Evolutionary conservation across 352 stramenopile species (phyloP), one percentile per base, ranked within the genome.

Genomic region (Pythium phragmiticola): DNA sequence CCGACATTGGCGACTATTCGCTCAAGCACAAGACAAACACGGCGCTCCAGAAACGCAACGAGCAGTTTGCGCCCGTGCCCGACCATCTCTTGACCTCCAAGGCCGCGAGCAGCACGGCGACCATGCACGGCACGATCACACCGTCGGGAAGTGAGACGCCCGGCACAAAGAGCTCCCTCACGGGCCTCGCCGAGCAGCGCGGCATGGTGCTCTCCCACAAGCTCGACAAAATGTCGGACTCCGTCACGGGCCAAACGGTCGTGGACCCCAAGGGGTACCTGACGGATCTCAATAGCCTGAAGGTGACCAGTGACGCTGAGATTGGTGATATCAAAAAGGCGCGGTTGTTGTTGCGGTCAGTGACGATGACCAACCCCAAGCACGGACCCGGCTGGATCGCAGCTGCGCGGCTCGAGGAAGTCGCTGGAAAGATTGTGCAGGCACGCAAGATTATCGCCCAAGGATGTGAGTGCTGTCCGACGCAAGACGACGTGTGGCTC

Each of bases 271-370:
- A 98, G 70, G 97, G 97, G 9, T 99, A 99, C 74, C 69, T 99
- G n/a, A 99, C 97, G 2, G 92, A 96, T 65, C 78, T 99, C 39
- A 98, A 98, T 65, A 98, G 78, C 57, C 62, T 97, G 43, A 98
- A 98, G 66, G 88, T 98, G 45, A 92, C 84, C 36, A 94, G 84
- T 26, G 91, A 98, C 59, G 89, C 94, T 0, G 93, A 99, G 74
- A 95, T 99, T 42, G 96, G 95, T 23, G 97, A 99, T 76, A 98
- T 99, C 46, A 98, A 99, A 68, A 99, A 99, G 69, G 97, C 97
- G 21, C 84, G 97, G 11, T 72, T 99, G 45, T 72, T 99, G 14
- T 83, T 99, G 12, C 96, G 96, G 56, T 98, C 87, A 1, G 94
- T 99, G 13, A 98, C 96, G 4, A 92, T 97, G 76, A 99, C 96